Evolutionary conservation across 176 grass and related monocot species (phyloP).

Genomic region (Oryza australiensis): DNA sequence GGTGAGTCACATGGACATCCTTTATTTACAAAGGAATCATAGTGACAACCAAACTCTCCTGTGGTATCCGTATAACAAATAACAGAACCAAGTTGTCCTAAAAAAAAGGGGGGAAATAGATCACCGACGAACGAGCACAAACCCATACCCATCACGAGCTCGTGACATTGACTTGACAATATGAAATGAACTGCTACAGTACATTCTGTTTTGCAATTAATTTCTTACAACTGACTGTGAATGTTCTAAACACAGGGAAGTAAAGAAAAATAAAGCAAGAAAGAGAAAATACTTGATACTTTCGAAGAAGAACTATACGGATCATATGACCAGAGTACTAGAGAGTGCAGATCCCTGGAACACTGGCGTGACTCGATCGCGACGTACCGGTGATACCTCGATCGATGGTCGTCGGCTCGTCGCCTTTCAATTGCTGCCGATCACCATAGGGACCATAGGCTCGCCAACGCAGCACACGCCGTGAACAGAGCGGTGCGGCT

Average conservation of each 20-base stretch:
- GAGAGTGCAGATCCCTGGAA: not conserved
- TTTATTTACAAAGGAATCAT: not conserved
- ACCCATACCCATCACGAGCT: not conserved
- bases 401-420: too few relatives aligned
- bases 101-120: not conserved
- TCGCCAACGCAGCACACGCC: constrained; percentile 23
- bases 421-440: not conserved
- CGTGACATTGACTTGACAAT: not conserved
- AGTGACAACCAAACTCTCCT: not conserved
- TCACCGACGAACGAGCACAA: not conserved
- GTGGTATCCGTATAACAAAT: not conserved
- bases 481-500: constrained; percentile 18
- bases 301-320: constrained; percentile 18
- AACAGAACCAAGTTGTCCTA: not conserved
- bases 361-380: not conserved
- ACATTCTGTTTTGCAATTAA: constrained; percentile 22
- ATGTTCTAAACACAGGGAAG: constrained; percentile 6
- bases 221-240: constrained; percentile 36
- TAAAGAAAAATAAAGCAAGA: not conserved
- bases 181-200: constrained; percentile 15
- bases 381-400: constrained; percentile 7
- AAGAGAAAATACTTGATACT: constrained; percentile 5
- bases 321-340: not conserved
- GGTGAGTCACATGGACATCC: not conserved
- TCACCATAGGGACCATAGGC: constrained; percentile 25